phyloP scores from a whole-genome alignment of 257 asterid species.

The Solanum appendiculatum region DNA sequence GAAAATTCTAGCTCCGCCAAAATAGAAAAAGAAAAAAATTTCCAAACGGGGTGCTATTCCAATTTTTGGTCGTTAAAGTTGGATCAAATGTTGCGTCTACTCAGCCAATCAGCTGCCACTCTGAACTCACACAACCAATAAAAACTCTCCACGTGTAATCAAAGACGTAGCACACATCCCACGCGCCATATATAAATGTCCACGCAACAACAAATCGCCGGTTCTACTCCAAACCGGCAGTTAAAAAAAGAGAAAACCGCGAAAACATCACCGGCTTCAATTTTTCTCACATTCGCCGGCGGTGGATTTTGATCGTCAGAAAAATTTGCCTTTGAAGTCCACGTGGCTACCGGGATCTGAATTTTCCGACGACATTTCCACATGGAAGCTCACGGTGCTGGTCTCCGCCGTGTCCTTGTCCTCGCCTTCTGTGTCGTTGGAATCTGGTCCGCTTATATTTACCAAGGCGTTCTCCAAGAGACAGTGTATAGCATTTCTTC shows the following conservation, averaged over 20 bases:
- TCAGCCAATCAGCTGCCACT: constrained; percentile 41
- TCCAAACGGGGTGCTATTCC: background rate
- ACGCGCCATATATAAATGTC: background rate
- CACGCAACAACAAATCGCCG: background rate
- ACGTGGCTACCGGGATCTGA: constrained; percentile 27
- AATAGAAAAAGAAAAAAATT: background rate
- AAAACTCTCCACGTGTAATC: constrained; percentile 28
- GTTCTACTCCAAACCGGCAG: background rate
- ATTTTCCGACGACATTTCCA: constrained; percentile 7
- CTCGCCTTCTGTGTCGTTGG: constrained; percentile 82
- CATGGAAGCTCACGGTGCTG: constrained; percentile 73
- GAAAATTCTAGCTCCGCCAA: background rate
- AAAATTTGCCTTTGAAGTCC: background rate
- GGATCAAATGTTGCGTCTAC: constrained; percentile 13
- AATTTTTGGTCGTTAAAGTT: background rate
- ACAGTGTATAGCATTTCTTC: constrained; percentile 39
- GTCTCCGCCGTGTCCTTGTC: constrained; percentile 72
- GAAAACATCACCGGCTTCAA: background rate
- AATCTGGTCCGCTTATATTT: constrained; percentile 94
- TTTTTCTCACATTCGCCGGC: background rate
- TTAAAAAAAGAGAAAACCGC: background rate
- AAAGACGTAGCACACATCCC: constrained; percentile 20
- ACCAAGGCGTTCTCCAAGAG: constrained; percentile 96
- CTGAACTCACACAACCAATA: constrained; percentile 22
- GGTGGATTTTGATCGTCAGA: constrained; percentile 1